Base-by-base conservation (phyloP, 2,329 filamentous ascomycete species). In the Clonostachys chloroleuca region DNA sequence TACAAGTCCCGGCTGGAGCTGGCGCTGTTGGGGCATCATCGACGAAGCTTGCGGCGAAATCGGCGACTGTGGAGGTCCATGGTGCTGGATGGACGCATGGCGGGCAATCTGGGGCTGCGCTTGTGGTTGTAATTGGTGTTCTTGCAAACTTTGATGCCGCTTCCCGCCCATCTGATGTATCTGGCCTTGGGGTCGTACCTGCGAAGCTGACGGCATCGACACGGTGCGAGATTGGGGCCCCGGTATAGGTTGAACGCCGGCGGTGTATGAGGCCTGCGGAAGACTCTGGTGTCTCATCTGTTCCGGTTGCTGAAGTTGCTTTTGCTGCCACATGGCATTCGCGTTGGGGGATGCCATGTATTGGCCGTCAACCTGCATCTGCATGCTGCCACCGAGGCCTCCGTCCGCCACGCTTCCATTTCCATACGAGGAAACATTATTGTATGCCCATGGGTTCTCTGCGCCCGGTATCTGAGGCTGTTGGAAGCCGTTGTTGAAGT, bases 301-400 rank as follows among this genome's bases (percentile, higher is more conserved):
- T 35, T 60, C 55, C 42, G 58, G 52, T 18, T 59, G 57, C 34
- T 62, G 59, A 39, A 68, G 67, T 16, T 67, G 56, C 17, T 66
- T 65, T 37, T 64, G 61, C 17, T 68, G 59, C 45, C 67, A 65
- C 40, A 56, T 59, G 53, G 51, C 36, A 10, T 39, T 39, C 7
- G 13, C 36, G 16, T 40, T 33, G 24, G 40, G 34, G 33, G 13
- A 46, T 12, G 17, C 12, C 17, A n/a, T 14, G 20, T 33, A 45
- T 37, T 36, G 17, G 17, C 35, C 34, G 14, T 43, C 20, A 30
- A 43, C 20, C 5, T 51, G 58, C 40, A 49, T 34, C 10, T 50
- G 49, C 46, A 49, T 52, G 54, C 18, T 51, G 50, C 20, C 54
- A 52, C 37, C 24, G 14, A n/a, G 36, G 36, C 36, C 36, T 18